Percentiles rank a stretch among this genome's conserved stretches.
Evolutionary conservation across 345 rosid genomes (phyloP).

Genomic region (Microcos paniculata): DNA sequence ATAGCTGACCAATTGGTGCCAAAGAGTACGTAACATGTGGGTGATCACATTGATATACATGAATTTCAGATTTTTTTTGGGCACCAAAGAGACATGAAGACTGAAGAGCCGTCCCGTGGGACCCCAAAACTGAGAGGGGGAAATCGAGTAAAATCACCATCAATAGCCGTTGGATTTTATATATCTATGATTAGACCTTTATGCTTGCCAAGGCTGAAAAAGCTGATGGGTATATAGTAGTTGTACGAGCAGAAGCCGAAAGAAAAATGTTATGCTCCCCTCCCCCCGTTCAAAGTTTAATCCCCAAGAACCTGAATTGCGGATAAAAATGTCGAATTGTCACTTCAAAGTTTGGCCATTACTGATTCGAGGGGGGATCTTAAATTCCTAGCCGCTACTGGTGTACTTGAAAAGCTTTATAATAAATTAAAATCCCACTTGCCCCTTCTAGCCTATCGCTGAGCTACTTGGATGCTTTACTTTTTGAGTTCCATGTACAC

Average conservation of each 20-base stretch:
- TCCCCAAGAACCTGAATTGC: neutral
- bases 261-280: too few species aligned
- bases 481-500: too few species aligned
- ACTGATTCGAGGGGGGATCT: too few species aligned
- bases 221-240: neutral
- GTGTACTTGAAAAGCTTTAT: too few species aligned
- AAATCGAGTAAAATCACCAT: neutral
- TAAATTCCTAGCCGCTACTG: too few species aligned
- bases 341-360: neutral
- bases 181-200: conserved; percentile 26
- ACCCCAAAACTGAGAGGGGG: neutral
- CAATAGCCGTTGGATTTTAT: conserved; percentile 22
- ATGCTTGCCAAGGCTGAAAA: conserved; percentile 23
- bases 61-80: neutral
- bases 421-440: too few species aligned
- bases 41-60: neutral
- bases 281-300: too few species aligned
- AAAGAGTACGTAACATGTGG: neutral
- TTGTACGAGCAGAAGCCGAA: neutral
- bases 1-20: neutral
- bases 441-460: too few species aligned
- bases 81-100: neutral
- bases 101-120: neutral
- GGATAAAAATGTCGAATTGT: conserved; percentile 4
- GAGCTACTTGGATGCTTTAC: too few species aligned